Percentiles rank a stretch among this genome's conserved stretches.
phyloP scores from a whole-genome alignment of 768 basidiomycete genomes.

The Fomitopsis pulvina region DNA sequence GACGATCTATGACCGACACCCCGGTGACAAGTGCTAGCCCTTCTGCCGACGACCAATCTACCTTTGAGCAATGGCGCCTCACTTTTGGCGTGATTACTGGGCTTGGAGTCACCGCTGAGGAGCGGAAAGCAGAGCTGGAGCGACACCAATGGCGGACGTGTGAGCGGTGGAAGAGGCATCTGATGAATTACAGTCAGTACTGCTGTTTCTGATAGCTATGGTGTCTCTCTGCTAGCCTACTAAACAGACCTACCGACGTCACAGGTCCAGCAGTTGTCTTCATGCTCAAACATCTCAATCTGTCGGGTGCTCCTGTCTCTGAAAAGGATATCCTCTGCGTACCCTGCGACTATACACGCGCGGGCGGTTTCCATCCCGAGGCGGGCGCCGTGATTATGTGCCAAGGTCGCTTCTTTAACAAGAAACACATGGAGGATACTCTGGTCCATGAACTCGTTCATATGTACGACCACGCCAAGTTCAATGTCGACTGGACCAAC shows the following conservation, averaged over 20 bases:
- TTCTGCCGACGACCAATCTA: conserved; percentile 12
- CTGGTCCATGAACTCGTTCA: conserved; percentile 92
- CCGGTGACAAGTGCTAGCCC: not conserved
- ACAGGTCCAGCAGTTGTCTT: conserved; percentile 83
- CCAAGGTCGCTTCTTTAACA: conserved; percentile 73
- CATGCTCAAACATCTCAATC: conserved; percentile 85
- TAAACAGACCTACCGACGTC: not conserved
- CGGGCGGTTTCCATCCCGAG: conserved; percentile 80
- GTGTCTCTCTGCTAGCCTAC: conserved; percentile 1
- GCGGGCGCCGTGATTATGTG: conserved; percentile 80
- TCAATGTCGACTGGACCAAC: conserved; percentile 90
- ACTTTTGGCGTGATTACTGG: conserved; percentile 29
- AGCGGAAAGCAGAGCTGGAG: conserved; percentile 28
- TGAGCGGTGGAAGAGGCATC: conserved; percentile 44
- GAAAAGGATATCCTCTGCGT: conserved; percentile 73
- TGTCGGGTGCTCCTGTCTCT: conserved; percentile 66
- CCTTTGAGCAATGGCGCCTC: conserved; percentile 47
- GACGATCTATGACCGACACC: not conserved
- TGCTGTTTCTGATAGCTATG: conserved; percentile 7
- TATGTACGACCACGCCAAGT: conserved; percentile 92
- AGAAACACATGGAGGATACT: conserved; percentile 89
- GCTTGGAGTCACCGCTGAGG: conserved; percentile 39
- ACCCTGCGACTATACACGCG: conserved; percentile 66
- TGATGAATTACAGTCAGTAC: conserved; percentile 42
- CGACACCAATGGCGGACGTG: conserved; percentile 36